A percentile compares a stretch with the other conserved stretches of the same genome.
phyloP scores from a whole-genome alignment of 2,329 filamentous ascomycete species.

The Talaromyces sp. region DNA sequence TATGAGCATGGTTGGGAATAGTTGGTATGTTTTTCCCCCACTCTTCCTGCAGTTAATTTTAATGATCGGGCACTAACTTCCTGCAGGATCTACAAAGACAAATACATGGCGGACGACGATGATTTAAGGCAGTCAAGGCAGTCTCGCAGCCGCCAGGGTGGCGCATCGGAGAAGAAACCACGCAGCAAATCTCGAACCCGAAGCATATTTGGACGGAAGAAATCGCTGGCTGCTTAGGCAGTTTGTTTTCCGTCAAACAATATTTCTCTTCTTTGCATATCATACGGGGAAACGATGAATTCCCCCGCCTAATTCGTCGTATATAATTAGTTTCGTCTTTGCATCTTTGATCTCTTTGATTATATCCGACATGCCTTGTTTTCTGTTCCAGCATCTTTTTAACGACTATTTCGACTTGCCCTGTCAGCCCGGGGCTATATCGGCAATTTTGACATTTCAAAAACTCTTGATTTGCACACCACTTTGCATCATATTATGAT shows the following conservation, averaged over 20 bases:
- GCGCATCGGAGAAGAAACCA: conserved; percentile 58
- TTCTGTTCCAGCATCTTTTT: neutral
- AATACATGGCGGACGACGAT: conserved; percentile 71
- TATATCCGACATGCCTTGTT: neutral
- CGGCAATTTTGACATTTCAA: neutral
- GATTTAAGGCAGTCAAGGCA: conserved; percentile 18
- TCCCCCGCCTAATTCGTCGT: neutral
- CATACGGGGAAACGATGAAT: neutral
- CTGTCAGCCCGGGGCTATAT: neutral
- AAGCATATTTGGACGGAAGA: conserved; percentile 66
- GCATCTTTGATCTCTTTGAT: conserved; percentile 2
- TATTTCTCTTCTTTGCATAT: neutral
- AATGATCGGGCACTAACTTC: conserved; percentile 7
- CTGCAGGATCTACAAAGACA: conserved; percentile 88
- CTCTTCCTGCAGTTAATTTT: conserved; percentile 2
- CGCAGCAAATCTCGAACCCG: conserved; percentile 73
- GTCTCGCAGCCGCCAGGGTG: conserved; percentile 31
- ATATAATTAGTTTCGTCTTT: neutral
- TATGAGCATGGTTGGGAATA: conserved; percentile 97
- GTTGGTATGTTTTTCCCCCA: conserved; percentile 66
- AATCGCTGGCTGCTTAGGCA: conserved; percentile 20
- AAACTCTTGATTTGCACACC: neutral
- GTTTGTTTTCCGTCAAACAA: neutral
- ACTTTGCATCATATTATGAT: neutral
- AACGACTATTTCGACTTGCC: neutral